Conservation (phyloP, 331 rosid species). For the Prunus yedoensis region DNA sequence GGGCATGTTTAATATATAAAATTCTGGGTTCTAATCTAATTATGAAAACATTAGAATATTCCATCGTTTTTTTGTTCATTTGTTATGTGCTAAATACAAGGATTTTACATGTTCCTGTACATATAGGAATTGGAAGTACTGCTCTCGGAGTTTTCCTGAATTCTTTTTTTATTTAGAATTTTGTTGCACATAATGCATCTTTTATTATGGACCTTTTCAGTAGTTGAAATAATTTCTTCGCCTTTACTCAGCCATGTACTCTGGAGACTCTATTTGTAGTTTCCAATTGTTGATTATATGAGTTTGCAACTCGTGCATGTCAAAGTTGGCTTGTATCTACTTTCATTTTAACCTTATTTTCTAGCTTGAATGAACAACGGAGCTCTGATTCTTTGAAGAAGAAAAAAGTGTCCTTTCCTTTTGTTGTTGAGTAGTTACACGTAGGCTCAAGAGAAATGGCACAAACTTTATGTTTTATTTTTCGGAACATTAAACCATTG, state of each 20-base stretch:
- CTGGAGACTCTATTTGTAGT: too few species aligned
- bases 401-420: not conserved
- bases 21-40: not conserved
- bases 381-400: not conserved
- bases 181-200: not conserved
- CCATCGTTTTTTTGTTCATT: not conserved
- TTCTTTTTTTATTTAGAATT: not conserved
- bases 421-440: not conserved
- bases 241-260: not conserved
- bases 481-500: not conserved
- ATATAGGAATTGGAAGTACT: not conserved
- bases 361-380: not conserved
- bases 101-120: not conserved
- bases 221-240: not conserved
- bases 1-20: not conserved
- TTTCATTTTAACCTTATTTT: not conserved
- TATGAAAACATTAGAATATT: not conserved
- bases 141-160: not conserved
- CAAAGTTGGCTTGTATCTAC: not conserved
- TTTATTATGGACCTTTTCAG: not conserved
- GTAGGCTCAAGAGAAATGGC: not conserved
- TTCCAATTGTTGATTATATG: not conserved
- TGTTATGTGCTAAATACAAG: not conserved
- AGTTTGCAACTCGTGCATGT: not conserved
- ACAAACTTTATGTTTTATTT: not conserved